Conservation (phyloP, 345 rosid species). For the Ceriops tagal region DNA sequence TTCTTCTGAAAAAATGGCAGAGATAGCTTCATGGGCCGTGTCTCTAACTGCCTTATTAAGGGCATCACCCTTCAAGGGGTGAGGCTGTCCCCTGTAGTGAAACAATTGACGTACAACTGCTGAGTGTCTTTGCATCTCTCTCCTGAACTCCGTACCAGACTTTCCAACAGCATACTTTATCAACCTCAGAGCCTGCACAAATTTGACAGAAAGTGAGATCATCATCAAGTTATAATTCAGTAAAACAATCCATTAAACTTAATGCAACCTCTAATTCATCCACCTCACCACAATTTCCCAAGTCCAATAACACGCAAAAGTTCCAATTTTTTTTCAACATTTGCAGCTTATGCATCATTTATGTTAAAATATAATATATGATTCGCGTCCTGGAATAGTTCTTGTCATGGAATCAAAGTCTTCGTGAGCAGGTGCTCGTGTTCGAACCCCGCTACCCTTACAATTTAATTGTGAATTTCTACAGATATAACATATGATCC, state of each 20-base stretch:
- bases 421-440: too few species aligned
- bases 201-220: not conserved
- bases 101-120: constrained; percentile 72
- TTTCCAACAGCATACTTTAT: constrained; percentile 83
- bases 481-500: too few species aligned
- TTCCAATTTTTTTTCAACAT: not conserved
- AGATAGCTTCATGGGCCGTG: constrained; percentile 75
- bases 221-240: not conserved
- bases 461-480: too few species aligned
- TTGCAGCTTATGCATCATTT: not conserved
- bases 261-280: constrained; percentile 1
- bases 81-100: constrained; percentile 83
- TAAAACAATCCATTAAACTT: not conserved
- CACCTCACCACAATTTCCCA: not conserved
- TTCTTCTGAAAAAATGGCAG: constrained; percentile 80
- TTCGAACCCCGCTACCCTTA: too few species aligned
- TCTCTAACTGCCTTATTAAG: constrained; percentile 92
- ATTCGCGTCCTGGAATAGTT: too few species aligned
- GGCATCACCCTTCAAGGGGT: constrained; percentile 91
- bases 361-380: too few species aligned
- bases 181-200: constrained; percentile 71
- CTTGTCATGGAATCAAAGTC: too few species aligned
- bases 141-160: constrained; percentile 83
- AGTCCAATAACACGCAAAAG: not conserved
- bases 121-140: constrained; percentile 95